Evolutionary conservation across 805 yeast genomes (phyloP), one percentile per base, ranked within the genome.

Genomic region (Candida ponderosae): DNA sequence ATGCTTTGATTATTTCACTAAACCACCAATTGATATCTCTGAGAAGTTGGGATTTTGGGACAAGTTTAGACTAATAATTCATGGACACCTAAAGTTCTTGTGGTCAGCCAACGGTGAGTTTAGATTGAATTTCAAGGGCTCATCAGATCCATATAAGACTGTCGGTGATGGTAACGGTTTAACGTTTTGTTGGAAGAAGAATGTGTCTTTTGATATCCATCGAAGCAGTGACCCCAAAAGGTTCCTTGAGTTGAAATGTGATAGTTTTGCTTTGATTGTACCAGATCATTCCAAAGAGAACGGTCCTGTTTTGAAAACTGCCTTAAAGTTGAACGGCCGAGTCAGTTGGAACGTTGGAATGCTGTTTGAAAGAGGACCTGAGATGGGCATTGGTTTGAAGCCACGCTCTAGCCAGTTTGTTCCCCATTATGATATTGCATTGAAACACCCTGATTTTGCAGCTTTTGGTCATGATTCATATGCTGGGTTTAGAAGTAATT

Each of bases 301-400:
- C 10, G 34, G 32, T 6, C 53, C 51, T 27, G 52, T 59, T 33
- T 59, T 54, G 16, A 80, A 80, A 51, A 63, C 68, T 9, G 57
- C 77, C 6, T 70, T 84, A 72, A 76, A 74, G 45, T 63, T 88
- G 21, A 62, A 68, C 10, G 88, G 88, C 21, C 62, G 66, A 29
- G 93, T 88, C 6, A 54, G 62, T n/a, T 88, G 96, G 96, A 73
- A 68, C 27, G 60, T 81, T 34, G 96, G 96, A 0, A 60, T 84
- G 47, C 44, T 72, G 17, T 85, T 86, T 59, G 95, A 87, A 54
- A 61, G 82, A 41, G 81, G 81, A 37, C 54, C 54, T 21, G 56
- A 60, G 21, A 48, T 50, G 14, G 51, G 50, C 10, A 56, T 63
- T 19, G 59, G 69, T 34, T 51, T 50, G 16, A 46, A 65, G 36